Conservation (phyloP, 2,329 filamentous ascomycete species). For the Trichoderma pleuroti region DNA sequence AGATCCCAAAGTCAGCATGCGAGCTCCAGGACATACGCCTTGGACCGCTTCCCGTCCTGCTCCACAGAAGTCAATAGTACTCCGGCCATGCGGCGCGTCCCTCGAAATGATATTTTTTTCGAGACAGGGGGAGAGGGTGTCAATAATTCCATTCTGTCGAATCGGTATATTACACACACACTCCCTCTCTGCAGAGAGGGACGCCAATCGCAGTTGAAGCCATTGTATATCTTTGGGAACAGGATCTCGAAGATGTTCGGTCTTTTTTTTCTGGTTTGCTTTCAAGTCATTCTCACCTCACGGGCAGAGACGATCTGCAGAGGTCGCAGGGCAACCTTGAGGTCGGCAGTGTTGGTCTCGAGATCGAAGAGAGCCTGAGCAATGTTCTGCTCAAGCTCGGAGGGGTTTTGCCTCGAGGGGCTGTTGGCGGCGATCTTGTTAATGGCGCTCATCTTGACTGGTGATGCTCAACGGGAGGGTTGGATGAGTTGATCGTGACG, state of each 20-base stretch:
- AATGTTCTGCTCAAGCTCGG: slow-evolving; percentile 96
- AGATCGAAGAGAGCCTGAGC: slow-evolving; percentile 97
- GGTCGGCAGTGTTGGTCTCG: slow-evolving; percentile 98
- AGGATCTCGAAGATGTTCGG: slow-evolving; percentile 37
- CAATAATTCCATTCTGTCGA: slow-evolving; percentile 25
- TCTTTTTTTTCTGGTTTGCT: slow-evolving; percentile 16
- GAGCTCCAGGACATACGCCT: slow-evolving; percentile 65
- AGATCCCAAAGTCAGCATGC: slow-evolving; percentile 70
- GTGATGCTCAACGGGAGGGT: slow-evolving; percentile 36
- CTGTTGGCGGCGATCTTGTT: slow-evolving; percentile 99
- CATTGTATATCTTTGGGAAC: slow-evolving; percentile 41
- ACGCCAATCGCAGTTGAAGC: slow-evolving; percentile 27
- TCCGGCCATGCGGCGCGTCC: slow-evolving; percentile 32
- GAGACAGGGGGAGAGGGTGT: slow-evolving; percentile 10
- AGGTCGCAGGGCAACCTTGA: slow-evolving; percentile 92
- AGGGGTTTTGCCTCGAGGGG: slow-evolving; percentile 92
- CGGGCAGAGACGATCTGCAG: slow-evolving; percentile 98
- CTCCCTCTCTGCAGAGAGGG: slow-evolving; percentile 21
- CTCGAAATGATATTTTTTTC: neutral
- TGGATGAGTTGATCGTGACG: slow-evolving; percentile 28
- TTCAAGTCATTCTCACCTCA: slow-evolving; percentile 74
- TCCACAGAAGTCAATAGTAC: slow-evolving; percentile 50
- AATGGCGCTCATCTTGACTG: slow-evolving; percentile 62
- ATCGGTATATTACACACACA: slow-evolving; percentile 20
- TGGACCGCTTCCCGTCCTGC: slow-evolving; percentile 76